Base-by-base conservation (phyloP, 1,139 yeast genomes). In the Hyphopichia buzzinii region DNA sequence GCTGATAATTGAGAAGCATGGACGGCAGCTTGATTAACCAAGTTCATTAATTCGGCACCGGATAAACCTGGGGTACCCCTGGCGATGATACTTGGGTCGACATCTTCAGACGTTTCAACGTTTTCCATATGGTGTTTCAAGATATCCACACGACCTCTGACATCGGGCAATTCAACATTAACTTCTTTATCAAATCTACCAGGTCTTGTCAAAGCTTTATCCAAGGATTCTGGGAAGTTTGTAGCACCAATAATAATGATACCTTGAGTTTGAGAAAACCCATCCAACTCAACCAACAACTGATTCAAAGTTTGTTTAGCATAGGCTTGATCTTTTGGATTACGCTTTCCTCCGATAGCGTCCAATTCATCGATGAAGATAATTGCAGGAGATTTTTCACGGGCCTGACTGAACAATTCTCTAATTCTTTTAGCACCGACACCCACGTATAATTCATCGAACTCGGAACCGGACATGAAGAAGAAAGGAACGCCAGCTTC, bases 401-500 rank as follows among this genome's bases (percentile, higher is more conserved):
- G 76, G 5, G 99, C 99, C 48, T 92, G 95, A 8, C 81, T 71
- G 54, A 94, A 94, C 46, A 94, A 74, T 55, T 94, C 98, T 49
- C 99, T 80, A 38, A 94, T 94, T 57, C 98, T 79, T 63, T 90
- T 92, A 39, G 99, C 98, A 57, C 99, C 99, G 27, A 94, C 98
- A 58, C 99, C 99, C 26, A 94, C 98, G 53, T 90, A 94, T 47
- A 94, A 77, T 60, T 94, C 98, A 59, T 94, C 98, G 57, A 94
- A 94, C 61, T 94, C 98, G 2, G 97, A 88, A 34, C 98, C 99
- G 4, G 96, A 85, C 97, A 92, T 90, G 63, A 90, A 92, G 63
- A 92, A 92, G 57, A 94, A 94, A 21, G 97, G 98, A 22, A 92
- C 98, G 33, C 96, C 98, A 2, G 99, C 98, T 63, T 94, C 98